A percentile compares a stretch with the other conserved stretches of the same genome.
These are phyloP conservation scores for Middelhovenomyces tepae DNA, from an alignment of 805 yeast genomes.

Conservation along the genomic window DNA sequence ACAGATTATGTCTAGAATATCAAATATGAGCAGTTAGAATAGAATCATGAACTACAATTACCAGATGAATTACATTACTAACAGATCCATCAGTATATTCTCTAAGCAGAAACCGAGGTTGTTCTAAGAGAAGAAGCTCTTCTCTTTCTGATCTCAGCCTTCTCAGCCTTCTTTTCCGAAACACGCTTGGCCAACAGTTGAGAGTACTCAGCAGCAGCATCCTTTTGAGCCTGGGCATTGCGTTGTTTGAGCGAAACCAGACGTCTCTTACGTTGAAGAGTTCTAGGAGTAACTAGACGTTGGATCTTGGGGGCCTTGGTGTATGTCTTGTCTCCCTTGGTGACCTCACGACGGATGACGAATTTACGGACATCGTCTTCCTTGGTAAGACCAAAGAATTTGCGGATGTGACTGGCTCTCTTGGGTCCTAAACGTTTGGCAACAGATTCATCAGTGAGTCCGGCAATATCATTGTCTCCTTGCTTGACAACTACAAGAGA, in stretches of 20 bases:
- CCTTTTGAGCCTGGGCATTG: conserved; percentile 98
- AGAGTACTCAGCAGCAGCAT: conserved; percentile 99
- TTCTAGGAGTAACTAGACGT: conserved; percentile 98
- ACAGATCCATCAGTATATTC: too few species aligned
- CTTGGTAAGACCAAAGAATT: conserved; percentile 96
- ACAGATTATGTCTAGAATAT: too few species aligned
- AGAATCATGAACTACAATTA: too few species aligned
- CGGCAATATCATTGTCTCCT: conserved; percentile 93
- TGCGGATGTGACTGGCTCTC: conserved; percentile 99
- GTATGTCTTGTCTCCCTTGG: conserved; percentile 97
- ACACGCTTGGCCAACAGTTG: conserved; percentile 97
- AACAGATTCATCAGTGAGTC: conserved; percentile 87
- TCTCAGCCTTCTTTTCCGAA: conserved; percentile 96
- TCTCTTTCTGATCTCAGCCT: conserved; percentile 98
- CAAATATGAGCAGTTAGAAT: too few species aligned
- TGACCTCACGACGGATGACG: conserved; percentile 97
- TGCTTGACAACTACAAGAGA: conserved; percentile 91
- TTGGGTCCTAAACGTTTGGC: conserved; percentile 99
- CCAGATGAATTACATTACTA: too few species aligned
- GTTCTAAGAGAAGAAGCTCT: conserved; percentile 93
- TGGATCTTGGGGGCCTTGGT: conserved; percentile 99
- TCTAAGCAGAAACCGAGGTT: conserved; percentile 12
- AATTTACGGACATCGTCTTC: conserved; percentile 86
- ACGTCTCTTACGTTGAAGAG: conserved; percentile 98
- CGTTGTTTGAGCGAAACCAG: conserved; percentile 86